Evolutionary conservation across 768 basidiomycete species (phyloP).

Genomic region (Filobasidium floriforme): DNA sequence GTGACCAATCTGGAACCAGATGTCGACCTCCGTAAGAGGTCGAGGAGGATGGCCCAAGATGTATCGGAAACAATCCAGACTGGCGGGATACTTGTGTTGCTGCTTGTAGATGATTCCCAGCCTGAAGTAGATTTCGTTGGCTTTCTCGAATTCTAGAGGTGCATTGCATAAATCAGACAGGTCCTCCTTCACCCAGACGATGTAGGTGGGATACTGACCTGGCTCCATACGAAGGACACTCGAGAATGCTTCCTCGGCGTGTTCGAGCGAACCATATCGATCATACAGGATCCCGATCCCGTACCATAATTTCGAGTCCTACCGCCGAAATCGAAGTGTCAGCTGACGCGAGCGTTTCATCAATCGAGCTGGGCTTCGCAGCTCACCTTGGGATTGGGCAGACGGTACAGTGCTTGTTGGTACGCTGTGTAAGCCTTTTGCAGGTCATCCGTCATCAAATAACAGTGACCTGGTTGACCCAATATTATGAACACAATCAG

Average conservation of each 20-base stretch:
- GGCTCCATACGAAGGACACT: constrained; percentile 95
- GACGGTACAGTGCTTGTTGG: constrained; percentile 91
- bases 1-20: constrained; percentile 99
- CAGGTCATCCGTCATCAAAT: constrained; percentile 97
- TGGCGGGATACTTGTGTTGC: constrained; percentile 84
- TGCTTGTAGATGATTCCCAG: constrained; percentile 99
- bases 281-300: constrained; percentile 99
- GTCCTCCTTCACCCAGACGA: not conserved
- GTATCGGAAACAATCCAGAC: constrained; percentile 85
- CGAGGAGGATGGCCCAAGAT: constrained; percentile 92
- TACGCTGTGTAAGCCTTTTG: constrained; percentile 98
- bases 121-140: constrained; percentile 95
- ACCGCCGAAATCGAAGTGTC: constrained; percentile 45
- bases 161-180: not conserved
- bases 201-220: constrained; percentile 51
- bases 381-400: constrained; percentile 84
- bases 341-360: not conserved
- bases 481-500: not conserved
- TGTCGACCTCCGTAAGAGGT: constrained; percentile 92
- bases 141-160: constrained; percentile 80
- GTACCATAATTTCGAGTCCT: constrained; percentile 99
- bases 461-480: constrained; percentile 58
- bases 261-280: constrained; percentile 94
- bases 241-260: constrained; percentile 96
- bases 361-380: constrained; percentile 8